A percentile compares a stretch with the other conserved stretches of the same genome.
phyloP scores from a whole-genome alignment of 305 asterid genomes.

The Caryopteris hybrid region DNA sequence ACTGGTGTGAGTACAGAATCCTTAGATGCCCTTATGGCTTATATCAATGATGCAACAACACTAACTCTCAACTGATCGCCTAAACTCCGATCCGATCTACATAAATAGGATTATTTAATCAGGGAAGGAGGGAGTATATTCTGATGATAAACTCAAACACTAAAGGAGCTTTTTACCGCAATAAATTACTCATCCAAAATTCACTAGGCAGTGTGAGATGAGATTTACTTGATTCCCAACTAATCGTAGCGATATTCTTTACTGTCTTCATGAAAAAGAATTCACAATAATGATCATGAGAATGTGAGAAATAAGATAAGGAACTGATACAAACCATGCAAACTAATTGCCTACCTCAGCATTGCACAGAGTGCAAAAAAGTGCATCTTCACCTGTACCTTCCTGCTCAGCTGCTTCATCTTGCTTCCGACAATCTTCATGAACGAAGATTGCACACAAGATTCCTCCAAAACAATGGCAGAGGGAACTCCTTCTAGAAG shows the following conservation, averaged over 20 bases:
- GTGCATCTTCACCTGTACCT: conserved; percentile 78
- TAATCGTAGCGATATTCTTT: background rate
- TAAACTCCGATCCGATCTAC: no score
- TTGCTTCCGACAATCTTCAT: conserved; percentile 78
- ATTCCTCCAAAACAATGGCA: conserved; percentile 58
- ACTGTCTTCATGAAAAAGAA: background rate
- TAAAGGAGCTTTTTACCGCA: background rate
- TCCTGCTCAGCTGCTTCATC: conserved; percentile 61
- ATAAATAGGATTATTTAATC: no score
- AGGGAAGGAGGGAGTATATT: no score
- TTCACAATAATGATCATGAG: background rate
- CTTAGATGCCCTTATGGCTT: no score
- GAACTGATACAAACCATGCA: background rate
- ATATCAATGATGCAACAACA: no score
- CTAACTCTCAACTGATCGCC: no score
- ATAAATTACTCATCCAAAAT: background rate
- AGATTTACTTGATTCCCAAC: background rate
- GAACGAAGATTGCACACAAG: conserved; percentile 69
- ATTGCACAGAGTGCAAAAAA: conserved; percentile 95
- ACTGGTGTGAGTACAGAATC: no score
- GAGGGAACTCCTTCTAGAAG: conserved; percentile 42
- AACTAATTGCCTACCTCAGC: conserved; percentile 69
- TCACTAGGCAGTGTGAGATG: background rate
- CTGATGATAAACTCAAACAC: background rate
- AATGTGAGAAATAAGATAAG: background rate